Conservation (phyloP, 768 basidiomycete species). For the Suillus luteus region DNA sequence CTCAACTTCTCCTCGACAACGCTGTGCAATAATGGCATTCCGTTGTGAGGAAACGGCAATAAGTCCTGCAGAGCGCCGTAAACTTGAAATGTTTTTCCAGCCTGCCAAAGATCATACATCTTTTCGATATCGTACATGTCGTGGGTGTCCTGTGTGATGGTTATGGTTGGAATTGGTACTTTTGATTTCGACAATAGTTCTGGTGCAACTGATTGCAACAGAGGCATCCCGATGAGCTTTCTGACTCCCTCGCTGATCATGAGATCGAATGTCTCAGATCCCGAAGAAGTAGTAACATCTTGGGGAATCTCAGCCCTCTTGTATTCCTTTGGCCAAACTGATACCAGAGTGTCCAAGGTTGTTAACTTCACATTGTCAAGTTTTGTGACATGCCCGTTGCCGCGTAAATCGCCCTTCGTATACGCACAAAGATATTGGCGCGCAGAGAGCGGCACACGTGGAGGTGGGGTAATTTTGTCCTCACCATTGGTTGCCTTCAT, state of each 20-base stretch:
- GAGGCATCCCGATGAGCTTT: neutral
- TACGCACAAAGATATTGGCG: neutral
- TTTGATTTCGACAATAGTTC: neutral
- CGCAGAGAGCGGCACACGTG: neutral
- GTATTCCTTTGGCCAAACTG: neutral
- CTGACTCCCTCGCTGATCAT: neutral
- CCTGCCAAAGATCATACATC: neutral
- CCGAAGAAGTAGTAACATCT: neutral
- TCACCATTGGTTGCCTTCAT: neutral
- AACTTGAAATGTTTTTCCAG: neutral
- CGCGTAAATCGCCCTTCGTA: neutral
- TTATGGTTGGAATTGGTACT: neutral
- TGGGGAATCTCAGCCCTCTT: neutral
- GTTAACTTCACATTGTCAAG: neutral
- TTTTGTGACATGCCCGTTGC: neutral
- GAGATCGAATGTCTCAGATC: neutral
- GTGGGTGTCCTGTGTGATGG: neutral
- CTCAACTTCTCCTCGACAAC: neutral
- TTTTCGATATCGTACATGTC: neutral
- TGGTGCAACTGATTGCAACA: neutral
- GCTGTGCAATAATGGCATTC: neutral
- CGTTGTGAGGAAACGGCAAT: neutral
- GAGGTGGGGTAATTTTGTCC: neutral
- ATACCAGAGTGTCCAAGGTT: neutral
- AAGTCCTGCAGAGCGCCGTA: neutral